Percentiles rank a stretch among this genome's conserved stretches.
phyloP scores from a whole-genome alignment of 2,329 filamentous ascomycete genomes.

The Aspergillus sp. region DNA sequence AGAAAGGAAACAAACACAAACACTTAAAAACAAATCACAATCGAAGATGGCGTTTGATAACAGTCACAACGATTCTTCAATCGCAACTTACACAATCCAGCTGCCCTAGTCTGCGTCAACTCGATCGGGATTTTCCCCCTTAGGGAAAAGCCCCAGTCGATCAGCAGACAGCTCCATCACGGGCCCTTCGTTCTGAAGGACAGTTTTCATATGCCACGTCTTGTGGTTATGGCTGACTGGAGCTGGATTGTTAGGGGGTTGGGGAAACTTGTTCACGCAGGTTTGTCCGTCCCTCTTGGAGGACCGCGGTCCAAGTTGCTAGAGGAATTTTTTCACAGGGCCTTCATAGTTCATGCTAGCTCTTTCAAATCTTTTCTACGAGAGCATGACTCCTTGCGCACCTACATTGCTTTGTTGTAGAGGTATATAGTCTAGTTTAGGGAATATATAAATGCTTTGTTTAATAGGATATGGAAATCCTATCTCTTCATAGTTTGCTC shows the following conservation, averaged over 20 bases:
- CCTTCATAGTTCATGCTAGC: constrained; percentile 49
- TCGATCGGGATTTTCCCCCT: not conserved
- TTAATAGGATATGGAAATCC: not conserved
- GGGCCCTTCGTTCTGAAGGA: constrained; percentile 36
- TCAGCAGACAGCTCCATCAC: constrained; percentile 16
- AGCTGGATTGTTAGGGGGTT: constrained; percentile 34
- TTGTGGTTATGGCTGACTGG: constrained; percentile 44
- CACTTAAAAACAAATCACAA: too few relatives aligned
- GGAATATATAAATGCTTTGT: constrained; percentile 3
- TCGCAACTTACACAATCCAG: constrained; percentile 36
- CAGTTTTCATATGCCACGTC: constrained; percentile 40
- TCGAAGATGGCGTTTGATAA: too few relatives aligned
- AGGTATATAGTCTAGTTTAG: not conserved
- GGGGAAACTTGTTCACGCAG: not conserved
- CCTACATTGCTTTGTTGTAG: constrained; percentile 30
- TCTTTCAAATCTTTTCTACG: constrained; percentile 29
- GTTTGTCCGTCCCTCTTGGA: not conserved
- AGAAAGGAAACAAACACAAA: too few relatives aligned
- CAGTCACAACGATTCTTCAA: not conserved
- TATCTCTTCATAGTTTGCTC: constrained; percentile 34
- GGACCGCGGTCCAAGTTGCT: constrained; percentile 28
- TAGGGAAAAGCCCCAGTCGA: not conserved
- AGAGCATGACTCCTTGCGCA: constrained; percentile 50
- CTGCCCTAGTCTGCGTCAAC: constrained; percentile 29
- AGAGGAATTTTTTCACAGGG: constrained; percentile 36